Evolutionary conservation across 352 stramenopile species (phyloP), one percentile per base, ranked within the genome.

Genomic region (Peronospora belbahrii): DNA sequence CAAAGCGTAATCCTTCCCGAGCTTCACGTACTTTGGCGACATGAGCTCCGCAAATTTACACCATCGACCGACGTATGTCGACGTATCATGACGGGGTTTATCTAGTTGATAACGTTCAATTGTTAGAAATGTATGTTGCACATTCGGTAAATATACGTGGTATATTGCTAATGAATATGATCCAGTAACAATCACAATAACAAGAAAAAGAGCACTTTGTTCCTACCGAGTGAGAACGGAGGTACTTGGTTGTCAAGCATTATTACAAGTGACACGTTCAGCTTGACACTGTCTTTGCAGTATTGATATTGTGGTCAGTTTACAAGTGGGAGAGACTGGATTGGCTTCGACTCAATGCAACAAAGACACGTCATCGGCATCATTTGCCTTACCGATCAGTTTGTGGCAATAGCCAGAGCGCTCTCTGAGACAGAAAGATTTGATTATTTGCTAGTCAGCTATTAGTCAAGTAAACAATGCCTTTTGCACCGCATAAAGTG

Each of bases 41-140:
- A 91, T 75, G 45, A 95, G 70, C 61, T 93, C 82, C 11, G 78
- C 66, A 59, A 95, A 95, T 42, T 84, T 74, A 51, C 74, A 74
- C 73, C 83, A 91, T 19, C 83, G 76, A 34, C 83, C 83, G 39
- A 70, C 67, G 63, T 95, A 95, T 30, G 81, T 93, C 40, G 77
- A 86, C 56, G 88, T 83, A 51, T 95, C 83, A 51, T 90, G 87
- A 45, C 74, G 69, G 23, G 81, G 77, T 36, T 72, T 71, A 49
- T 86, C 76, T 86, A 32, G 11, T 27, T 9, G 4, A 6, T 22
- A 31, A n/a, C 13, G 18, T 38, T 44, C 5, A 23, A 34, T 38
- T 25, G 31, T 6, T 27, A 28, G 23, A 4, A 28, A n/a, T n/a
- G n/a, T n/a, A n/a, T n/a, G n/a, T n/a, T n/a, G n/a, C n/a, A n/a